Percentiles rank a stretch among this genome's conserved stretches.
These are phyloP conservation scores for Malus fusca DNA, from an alignment of 306 rosid species.

Conservation along the genomic window DNA sequence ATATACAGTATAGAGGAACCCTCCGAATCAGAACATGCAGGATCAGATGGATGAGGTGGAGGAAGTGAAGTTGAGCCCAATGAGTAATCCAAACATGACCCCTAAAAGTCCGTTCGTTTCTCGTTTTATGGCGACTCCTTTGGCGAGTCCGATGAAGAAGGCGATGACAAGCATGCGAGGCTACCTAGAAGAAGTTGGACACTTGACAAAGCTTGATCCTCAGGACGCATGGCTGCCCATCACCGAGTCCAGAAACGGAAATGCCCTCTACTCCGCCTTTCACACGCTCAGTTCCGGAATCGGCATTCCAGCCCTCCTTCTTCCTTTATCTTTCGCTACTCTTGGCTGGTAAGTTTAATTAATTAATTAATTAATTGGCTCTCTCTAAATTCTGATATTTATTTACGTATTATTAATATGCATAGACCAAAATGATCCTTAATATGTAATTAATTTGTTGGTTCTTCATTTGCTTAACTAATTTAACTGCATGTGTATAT, in stretches of 20 bases:
- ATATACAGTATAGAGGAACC: no score
- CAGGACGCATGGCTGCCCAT: conserved; percentile 88
- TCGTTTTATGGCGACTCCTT: conserved; percentile 37
- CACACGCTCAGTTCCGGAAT: conserved; percentile 58
- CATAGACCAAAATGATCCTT: no score
- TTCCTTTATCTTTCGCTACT: conserved; percentile 52
- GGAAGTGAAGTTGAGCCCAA: background rate
- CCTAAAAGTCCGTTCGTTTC: conserved; percentile 30
- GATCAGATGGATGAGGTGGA: background rate
- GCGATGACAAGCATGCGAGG: conserved; percentile 51
- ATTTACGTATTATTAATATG: background rate
- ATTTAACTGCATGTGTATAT: background rate
- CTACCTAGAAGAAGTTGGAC: conserved; percentile 51
- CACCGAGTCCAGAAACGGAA: conserved; percentile 59
- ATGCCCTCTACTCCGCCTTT: conserved; percentile 59
- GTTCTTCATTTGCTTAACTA: background rate
- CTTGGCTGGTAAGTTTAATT: conserved; percentile 48
- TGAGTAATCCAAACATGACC: background rate
- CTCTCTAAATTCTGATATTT: background rate
- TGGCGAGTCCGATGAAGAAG: conserved; percentile 50
- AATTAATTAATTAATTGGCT: background rate
- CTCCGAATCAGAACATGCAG: background rate
- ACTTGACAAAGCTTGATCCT: conserved; percentile 50
- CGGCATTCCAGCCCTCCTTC: conserved; percentile 63
- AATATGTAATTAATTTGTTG: background rate